Conservation (phyloP, 495 filamentous ascomycete species). For the Aspergillus asperescens region DNA sequence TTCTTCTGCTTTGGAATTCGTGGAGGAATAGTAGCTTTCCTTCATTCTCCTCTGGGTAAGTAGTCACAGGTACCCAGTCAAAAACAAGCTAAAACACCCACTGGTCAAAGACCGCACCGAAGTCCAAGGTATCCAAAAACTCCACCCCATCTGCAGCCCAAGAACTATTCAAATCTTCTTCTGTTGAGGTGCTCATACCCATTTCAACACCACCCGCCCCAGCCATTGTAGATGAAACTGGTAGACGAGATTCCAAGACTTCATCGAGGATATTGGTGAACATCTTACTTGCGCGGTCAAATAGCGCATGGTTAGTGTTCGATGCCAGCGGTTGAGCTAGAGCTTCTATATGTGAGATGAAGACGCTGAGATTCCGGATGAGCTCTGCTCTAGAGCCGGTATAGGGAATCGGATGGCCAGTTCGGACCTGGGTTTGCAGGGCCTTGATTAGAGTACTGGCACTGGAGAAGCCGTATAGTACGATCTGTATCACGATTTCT, state of each 20-base stretch:
- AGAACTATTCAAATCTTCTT: conserved; percentile 13
- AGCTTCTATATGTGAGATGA: conserved; percentile 34
- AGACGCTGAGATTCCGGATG: conserved; percentile 57
- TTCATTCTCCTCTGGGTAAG: background rate
- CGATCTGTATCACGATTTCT: conserved; percentile 19
- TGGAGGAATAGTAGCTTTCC: background rate
- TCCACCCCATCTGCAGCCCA: conserved; percentile 21
- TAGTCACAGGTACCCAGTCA: too few relatives aligned
- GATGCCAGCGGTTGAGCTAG: conserved; percentile 18
- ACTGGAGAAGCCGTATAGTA: conserved; percentile 42
- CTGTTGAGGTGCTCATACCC: background rate
- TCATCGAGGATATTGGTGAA: conserved; percentile 33
- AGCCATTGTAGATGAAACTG: background rate
- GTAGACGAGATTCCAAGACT: conserved; percentile 26
- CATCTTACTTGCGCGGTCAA: conserved; percentile 24
- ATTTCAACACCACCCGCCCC: background rate
- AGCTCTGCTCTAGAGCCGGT: conserved; percentile 47
- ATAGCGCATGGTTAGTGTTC: conserved; percentile 21
- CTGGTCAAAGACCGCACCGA: conserved; percentile 27
- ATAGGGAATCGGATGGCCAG: conserved; percentile 36
- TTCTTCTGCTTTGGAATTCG: conserved; percentile 16
- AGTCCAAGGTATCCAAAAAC: conserved; percentile 25
- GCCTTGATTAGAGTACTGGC: conserved; percentile 42
- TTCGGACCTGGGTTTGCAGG: conserved; percentile 38
- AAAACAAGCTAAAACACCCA: conserved; percentile 23